Evolutionary conservation across 1,284 basidiomycete genomes (phyloP).

Genomic region (Filobasidium uniguttulatum): DNA sequence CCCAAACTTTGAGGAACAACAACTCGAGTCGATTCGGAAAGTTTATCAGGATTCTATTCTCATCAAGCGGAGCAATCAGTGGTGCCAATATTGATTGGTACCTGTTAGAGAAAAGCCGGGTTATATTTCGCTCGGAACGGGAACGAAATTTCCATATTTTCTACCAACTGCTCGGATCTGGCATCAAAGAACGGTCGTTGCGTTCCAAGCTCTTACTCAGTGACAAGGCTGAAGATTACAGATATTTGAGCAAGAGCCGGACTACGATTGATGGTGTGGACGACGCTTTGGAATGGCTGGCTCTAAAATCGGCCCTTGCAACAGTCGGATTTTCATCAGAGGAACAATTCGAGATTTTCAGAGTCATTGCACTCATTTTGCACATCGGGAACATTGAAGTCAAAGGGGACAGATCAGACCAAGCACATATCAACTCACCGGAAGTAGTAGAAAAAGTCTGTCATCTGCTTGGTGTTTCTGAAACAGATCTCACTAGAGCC

Average conservation of each 20-base stretch:
- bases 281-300: slow-evolving; percentile 75
- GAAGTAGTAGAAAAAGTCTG: slow-evolving; percentile 67
- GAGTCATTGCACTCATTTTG: slow-evolving; percentile 82
- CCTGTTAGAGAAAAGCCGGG: slow-evolving; percentile 90
- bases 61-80: slow-evolving; percentile 83
- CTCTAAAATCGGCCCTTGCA: slow-evolving; percentile 63
- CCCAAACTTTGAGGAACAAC: slow-evolving; percentile 96
- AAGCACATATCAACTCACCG: slow-evolving; percentile 57
- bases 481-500: slow-evolving; percentile 76
- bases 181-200: slow-evolving; percentile 43
- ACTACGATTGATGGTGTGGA: slow-evolving; percentile 89
- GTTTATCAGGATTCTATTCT: slow-evolving; percentile 93
- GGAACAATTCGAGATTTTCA: slow-evolving; percentile 87
- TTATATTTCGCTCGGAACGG: slow-evolving; percentile 71
- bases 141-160: slow-evolving; percentile 96
- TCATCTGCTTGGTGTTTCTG: slow-evolving; percentile 82
- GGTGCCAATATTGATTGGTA: slow-evolving; percentile 99
- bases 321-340: slow-evolving; percentile 69
- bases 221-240: slow-evolving; percentile 66
- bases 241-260: slow-evolving; percentile 79
- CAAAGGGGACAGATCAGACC: slow-evolving; percentile 66
- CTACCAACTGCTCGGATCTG: slow-evolving; percentile 72
- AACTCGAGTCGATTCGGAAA: slow-evolving; percentile 98
- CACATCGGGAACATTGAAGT: slow-evolving; percentile 92
- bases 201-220: slow-evolving; percentile 63